Conservation (phyloP, 768 basidiomycete species). For the Lenzites betulinus region DNA sequence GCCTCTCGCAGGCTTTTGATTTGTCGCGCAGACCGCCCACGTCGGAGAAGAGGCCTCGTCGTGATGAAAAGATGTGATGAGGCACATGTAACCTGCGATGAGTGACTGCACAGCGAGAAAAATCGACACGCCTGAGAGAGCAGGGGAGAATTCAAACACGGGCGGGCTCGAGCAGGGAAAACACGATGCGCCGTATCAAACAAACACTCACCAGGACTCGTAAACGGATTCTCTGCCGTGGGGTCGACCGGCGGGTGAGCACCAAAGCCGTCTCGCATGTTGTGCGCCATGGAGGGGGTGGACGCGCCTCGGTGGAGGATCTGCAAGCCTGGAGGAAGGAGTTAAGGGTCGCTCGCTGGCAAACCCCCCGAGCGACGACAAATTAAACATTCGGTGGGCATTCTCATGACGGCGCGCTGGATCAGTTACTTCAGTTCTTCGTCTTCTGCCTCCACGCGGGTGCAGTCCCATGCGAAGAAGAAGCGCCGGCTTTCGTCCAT, state of each 20-base stretch:
- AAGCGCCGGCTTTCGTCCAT: not conserved
- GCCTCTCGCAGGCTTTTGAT: no score
- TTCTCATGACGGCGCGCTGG: constrained; percentile 12
- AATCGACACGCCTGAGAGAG: not conserved
- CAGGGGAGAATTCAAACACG: no score
- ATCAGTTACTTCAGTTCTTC: constrained; percentile 3
- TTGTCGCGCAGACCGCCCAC: no score
- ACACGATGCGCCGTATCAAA: not conserved
- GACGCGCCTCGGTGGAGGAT: not conserved
- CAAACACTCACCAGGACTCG: constrained; percentile 12
- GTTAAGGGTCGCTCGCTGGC: constrained; percentile 1
- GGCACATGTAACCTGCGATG: no score
- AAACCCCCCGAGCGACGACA: not conserved
- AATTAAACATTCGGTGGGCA: not conserved
- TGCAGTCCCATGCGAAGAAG: not conserved
- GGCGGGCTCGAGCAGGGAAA: not conserved
- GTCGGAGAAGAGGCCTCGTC: no score
- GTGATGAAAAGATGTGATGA: no score
- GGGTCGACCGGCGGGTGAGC: not conserved
- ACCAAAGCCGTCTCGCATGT: not conserved
- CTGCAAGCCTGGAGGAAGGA: not conserved
- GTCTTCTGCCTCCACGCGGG: constrained; percentile 2
- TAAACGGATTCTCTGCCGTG: constrained; percentile 12
- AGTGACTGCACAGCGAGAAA: no score
- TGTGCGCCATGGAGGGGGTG: constrained; percentile 10